Percentiles rank a stretch among this genome's conserved stretches.
Evolutionary conservation across 441 rosid genomes (phyloP).

Genomic region (Brassica hybrid): DNA sequence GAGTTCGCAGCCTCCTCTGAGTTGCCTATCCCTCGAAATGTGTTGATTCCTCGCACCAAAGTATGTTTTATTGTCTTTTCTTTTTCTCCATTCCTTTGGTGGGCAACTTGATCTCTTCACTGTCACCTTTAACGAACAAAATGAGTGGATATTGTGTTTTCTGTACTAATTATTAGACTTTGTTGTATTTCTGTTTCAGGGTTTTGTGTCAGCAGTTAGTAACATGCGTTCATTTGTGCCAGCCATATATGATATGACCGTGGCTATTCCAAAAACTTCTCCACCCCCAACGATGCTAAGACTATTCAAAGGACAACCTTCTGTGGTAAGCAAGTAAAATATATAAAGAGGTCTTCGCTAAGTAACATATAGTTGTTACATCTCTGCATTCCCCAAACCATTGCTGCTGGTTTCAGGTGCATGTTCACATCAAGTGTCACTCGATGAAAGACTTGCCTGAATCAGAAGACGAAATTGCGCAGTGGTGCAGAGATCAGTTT

Average conservation of each 20-base stretch:
- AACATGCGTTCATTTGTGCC: constrained; percentile 97
- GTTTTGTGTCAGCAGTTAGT: constrained; percentile 95
- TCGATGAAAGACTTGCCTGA: constrained; percentile 91
- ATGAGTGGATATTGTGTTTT: constrained; percentile 12
- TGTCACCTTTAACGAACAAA: constrained; percentile 4
- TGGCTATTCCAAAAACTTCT: constrained; percentile 85
- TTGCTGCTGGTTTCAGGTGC: constrained; percentile 63
- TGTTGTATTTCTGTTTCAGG: constrained; percentile 55
- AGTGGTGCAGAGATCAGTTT: constrained; percentile 96
- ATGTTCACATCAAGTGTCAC: constrained; percentile 77
- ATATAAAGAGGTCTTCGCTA: constrained; percentile 1
- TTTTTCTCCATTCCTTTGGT: constrained; percentile 8
- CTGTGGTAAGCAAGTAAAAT: constrained; percentile 72
- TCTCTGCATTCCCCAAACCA: constrained; percentile 16
- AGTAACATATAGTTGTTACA: constrained; percentile 7
- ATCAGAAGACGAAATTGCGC: constrained; percentile 86
- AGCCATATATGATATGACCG: constrained; percentile 90
- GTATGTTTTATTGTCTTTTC: constrained; percentile 35
- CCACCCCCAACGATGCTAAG: constrained; percentile 89
- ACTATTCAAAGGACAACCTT: constrained; percentile 87
- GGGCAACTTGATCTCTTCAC: constrained; percentile 24
- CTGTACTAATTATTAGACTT: constrained; percentile 5
- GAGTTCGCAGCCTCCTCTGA: constrained; percentile 74
- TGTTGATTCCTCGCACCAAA: constrained; percentile 85
- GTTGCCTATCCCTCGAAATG: constrained; percentile 74